Evolutionary conservation across 352 stramenopile genomes (phyloP).

Genomic region (Phytophthora parvispora): DNA sequence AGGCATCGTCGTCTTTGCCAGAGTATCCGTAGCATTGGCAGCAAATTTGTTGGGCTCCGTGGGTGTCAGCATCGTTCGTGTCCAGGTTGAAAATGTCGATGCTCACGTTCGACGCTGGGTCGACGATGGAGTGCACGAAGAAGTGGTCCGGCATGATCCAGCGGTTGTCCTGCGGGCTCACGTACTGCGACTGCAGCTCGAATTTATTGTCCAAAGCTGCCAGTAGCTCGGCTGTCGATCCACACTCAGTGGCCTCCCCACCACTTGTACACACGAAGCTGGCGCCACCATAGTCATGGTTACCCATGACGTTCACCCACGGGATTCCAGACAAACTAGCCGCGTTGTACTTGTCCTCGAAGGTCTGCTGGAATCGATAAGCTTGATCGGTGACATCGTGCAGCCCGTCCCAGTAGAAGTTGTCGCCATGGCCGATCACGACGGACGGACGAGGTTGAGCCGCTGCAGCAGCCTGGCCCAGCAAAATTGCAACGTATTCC

Average conservation of each 20-base stretch:
- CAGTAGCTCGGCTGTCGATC: constrained; percentile 52
- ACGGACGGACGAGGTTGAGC: constrained; percentile 41
- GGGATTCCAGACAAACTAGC: constrained; percentile 64
- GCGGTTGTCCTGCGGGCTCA: constrained; percentile 81
- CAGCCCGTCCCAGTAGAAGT: constrained; percentile 87
- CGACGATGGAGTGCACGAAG: constrained; percentile 77
- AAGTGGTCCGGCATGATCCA: constrained; percentile 90
- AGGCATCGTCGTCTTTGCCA: constrained; percentile 54
- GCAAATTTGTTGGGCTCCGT: constrained; percentile 78
- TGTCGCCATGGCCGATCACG: constrained; percentile 78
- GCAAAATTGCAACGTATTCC: constrained; percentile 68
- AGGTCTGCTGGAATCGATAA: constrained; percentile 82
- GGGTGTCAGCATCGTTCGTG: constrained; percentile 78
- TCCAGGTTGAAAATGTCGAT: constrained; percentile 92
- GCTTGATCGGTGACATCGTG: constrained; percentile 60
- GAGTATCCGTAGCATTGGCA: constrained; percentile 89
- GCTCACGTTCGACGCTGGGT: constrained; percentile 63
- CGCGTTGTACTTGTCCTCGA: constrained; percentile 80
- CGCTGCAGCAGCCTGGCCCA: constrained; percentile 55
- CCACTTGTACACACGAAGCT: constrained; percentile 79
- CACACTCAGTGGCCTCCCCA: constrained; percentile 53
- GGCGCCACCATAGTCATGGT: constrained; percentile 88
- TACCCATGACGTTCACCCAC: constrained; percentile 90
- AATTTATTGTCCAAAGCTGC: constrained; percentile 75
- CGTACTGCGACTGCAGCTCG: constrained; percentile 78